Base-by-base conservation (phyloP, 345 rosid genomes). In the Salix viminalis region DNA sequence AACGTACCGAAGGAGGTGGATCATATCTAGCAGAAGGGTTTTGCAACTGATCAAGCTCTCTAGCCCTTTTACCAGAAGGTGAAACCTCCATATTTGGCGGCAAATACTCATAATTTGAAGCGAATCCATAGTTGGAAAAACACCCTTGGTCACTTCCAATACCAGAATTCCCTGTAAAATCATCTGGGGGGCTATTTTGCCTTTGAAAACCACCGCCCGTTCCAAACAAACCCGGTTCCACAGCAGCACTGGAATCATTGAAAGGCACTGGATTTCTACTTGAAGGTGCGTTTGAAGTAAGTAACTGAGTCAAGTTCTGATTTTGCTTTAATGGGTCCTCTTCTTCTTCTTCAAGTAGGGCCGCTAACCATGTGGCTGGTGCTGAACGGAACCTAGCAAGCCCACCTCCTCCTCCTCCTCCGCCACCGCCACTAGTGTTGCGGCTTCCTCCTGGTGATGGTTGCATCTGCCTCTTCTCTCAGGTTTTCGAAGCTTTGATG, bases 171-270 rank as follows among this genome's bases (percentile, higher is more conserved):
- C 84, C 84, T 3, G 83, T 77, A 68, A 91, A 85, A 87, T 88
- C 91, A 7, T 91, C 91, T 36, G 97, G 96, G 72, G 94, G 88
- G 75, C 92, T 91, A 80, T 85, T 89, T 75, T 91, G 94, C 56
- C 96, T 85, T 12, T 84, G 90, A 69, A 92, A 91, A 58, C 42
- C 54, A 34, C 61, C 8, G 28, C 37, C 42, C 32, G 64, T 52
- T 18, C 72, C 82, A 52, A 21, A 64, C 79, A 82, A 52, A 13
- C 80, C 83, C 65, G 86, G 84, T 80, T 85, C 88, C 11, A 73
- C 83, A 44, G 75, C 41, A 64, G 74, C 19, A 15, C 56, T 26
- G 13, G 86, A 60, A 68, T 72, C 73, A 28, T 80, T 66, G 58
- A 84, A 87, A 28, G 79, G 82, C 66, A 69, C 78, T 50, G 89